Evolutionary conservation across 2,329 filamentous ascomycete species (phyloP).

Genomic region (Myriosclerotinia scirpicola): DNA sequence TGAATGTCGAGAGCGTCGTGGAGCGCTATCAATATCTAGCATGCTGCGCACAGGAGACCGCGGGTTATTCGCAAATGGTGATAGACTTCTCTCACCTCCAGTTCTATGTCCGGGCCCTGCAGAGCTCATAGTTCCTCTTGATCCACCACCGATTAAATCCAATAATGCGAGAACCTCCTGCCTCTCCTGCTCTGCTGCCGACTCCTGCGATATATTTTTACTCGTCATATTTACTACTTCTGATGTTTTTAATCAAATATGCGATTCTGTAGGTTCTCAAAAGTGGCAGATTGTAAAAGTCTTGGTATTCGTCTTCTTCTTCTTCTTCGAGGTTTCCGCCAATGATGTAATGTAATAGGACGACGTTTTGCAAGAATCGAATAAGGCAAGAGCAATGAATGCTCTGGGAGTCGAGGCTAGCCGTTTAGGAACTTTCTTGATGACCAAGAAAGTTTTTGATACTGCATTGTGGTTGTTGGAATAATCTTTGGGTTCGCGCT

Average conservation of each 20-base stretch:
- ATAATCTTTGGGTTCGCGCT: slow-evolving; percentile 29
- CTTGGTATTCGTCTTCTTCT: neutral
- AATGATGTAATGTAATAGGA: slow-evolving; percentile 4
- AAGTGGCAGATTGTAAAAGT: slow-evolving; percentile 18
- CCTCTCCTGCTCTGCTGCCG: slow-evolving; percentile 74
- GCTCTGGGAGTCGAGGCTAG: slow-evolving; percentile 32
- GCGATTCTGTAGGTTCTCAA: slow-evolving; percentile 1
- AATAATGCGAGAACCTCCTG: slow-evolving; percentile 70
- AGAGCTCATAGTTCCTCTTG: slow-evolving; percentile 39
- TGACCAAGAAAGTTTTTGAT: slow-evolving; percentile 36
- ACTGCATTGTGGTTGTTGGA: slow-evolving; percentile 40
- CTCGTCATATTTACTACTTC: slow-evolving; percentile 31
- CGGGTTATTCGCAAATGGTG: slow-evolving; percentile 52
- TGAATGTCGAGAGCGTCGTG: slow-evolving; percentile 16
- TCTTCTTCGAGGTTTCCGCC: slow-evolving; percentile 4
- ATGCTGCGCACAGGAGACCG: slow-evolving; percentile 68
- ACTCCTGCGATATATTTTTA: slow-evolving; percentile 71
- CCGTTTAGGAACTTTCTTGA: slow-evolving; percentile 41
- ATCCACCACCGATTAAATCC: slow-evolving; percentile 43
- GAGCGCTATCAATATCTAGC: slow-evolving; percentile 43
- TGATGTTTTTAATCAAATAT: neutral
- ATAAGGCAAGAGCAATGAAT: slow-evolving; percentile 28
- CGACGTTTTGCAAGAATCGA: slow-evolving; percentile 11
- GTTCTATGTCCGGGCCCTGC: slow-evolving; percentile 33
- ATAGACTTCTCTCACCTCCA: slow-evolving; percentile 46